These are phyloP conservation scores for Aspergillus ellipticus DNA, from an alignment of 495 filamentous ascomycete species.

Conservation along the genomic window DNA sequence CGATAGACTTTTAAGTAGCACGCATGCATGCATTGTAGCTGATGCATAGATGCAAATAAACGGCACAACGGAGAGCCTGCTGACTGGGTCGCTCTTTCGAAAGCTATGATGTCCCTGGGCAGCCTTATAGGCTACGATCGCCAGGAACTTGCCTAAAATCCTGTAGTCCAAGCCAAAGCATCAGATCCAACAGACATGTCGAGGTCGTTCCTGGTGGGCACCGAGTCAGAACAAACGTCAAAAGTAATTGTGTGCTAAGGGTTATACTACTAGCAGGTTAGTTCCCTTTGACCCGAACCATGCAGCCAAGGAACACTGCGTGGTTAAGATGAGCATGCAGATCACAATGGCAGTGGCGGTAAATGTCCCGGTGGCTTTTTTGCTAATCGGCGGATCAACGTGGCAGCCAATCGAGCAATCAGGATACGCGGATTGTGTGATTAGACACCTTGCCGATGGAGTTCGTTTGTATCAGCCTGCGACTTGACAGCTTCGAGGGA, in stretches of 20 bases:
- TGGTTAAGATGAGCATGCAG: slow-evolving; percentile 5
- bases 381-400: slow-evolving; percentile 9
- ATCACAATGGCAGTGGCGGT: slow-evolving; percentile 6
- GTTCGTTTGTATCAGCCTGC: not conserved
- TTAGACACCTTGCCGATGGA: not conserved
- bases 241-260: not conserved
- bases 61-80: too few species aligned
- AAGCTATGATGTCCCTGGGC: not conserved
- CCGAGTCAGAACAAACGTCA: not conserved
- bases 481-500: not conserved
- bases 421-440: not conserved
- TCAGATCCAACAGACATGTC: not conserved
- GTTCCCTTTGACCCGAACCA: not conserved
- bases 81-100: not conserved
- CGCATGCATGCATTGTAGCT: not conserved
- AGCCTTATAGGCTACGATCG: not conserved
- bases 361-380: slow-evolving; percentile 3
- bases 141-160: not conserved
- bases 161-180: not conserved
- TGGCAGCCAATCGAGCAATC: not conserved
- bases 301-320: not conserved
- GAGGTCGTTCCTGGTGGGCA: not conserved
- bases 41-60: not conserved
- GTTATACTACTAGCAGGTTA: not conserved
- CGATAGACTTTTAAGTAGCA: not conserved